phyloP scores from a whole-genome alignment of 306 rosid genomes.

The Castanea crenata region DNA sequence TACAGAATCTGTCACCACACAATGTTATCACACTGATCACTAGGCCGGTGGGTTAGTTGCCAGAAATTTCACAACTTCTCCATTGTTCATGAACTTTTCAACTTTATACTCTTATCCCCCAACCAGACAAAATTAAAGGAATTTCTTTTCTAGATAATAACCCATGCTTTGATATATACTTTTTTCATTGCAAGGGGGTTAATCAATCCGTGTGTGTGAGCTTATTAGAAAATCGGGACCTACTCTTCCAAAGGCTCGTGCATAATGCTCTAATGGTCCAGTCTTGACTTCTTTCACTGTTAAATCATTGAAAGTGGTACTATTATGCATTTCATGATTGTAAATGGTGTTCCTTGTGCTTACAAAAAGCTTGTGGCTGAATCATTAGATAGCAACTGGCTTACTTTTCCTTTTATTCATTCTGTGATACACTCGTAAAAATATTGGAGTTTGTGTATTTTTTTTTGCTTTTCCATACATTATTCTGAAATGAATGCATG shows the following conservation, averaged over 20 bases:
- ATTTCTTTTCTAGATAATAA: conserved; percentile 11
- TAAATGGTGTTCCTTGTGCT: not conserved
- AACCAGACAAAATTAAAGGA: not conserved
- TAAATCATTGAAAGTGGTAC: not conserved
- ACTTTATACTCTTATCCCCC: not conserved
- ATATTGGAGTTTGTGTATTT: not conserved
- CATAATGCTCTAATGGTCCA: conserved; percentile 40
- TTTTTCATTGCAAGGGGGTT: conserved; percentile 46
- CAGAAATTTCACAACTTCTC: not conserved
- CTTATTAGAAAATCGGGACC: conserved; percentile 64
- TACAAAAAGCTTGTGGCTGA: not conserved
- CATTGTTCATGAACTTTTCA: not conserved
- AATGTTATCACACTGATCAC: conserved; percentile 3
- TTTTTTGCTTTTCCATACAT: not conserved
- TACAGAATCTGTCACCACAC: not conserved
- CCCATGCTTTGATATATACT: conserved; percentile 1
- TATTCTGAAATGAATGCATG: not conserved
- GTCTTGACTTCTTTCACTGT: not conserved
- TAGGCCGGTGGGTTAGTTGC: not conserved
- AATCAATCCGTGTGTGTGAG: conserved; percentile 57
- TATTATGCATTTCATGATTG: not conserved
- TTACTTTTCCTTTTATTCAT: not conserved
- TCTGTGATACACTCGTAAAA: not conserved
- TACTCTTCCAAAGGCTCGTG: conserved; percentile 73
- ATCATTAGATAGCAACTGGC: too few species aligned